Conservation (phyloP, 805 yeast species). For the Yarrowia alimentaria region DNA sequence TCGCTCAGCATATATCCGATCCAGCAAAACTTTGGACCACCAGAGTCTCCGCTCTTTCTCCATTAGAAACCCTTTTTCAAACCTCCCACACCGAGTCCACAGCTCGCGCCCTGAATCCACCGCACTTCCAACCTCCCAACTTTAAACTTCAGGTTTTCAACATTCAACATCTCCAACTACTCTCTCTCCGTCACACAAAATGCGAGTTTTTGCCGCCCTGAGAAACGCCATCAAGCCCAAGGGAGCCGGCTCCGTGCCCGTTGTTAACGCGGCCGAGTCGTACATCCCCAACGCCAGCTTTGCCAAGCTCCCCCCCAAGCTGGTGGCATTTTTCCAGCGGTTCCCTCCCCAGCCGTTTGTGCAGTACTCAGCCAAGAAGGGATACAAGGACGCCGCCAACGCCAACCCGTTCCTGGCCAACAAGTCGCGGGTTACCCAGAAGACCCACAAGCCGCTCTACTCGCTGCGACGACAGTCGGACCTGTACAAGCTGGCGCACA, state of each 20-base stretch:
- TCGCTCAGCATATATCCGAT: too few relatives aligned
- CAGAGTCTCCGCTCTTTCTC: too few relatives aligned
- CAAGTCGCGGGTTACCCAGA: conserved; percentile 76
- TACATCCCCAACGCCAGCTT: conserved; percentile 42
- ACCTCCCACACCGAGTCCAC: too few relatives aligned
- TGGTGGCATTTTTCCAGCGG: conserved; percentile 71
- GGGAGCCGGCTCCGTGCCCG: conserved; percentile 2
- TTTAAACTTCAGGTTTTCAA: too few relatives aligned
- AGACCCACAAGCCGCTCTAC: conserved; percentile 71
- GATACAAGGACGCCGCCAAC: conserved; percentile 60
- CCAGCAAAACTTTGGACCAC: too few relatives aligned
- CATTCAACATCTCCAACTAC: too few relatives aligned
- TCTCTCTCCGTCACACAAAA: too few relatives aligned
- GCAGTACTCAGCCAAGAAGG: conserved; percentile 61
- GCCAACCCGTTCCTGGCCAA: conserved; percentile 88
- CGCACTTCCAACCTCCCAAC: too few relatives aligned
- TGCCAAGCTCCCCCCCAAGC: conserved; percentile 61
- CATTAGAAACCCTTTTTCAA: too few relatives aligned
- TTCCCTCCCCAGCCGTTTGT: conserved; percentile 84
- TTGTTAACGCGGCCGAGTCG: conserved; percentile 2
- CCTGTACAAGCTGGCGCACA: conserved; percentile 74
- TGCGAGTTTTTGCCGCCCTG: too few relatives aligned
- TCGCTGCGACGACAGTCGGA: conserved; percentile 82
- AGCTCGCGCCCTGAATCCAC: too few relatives aligned
- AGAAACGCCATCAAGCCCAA: too few relatives aligned